Conservation (phyloP, 495 filamentous ascomycete species). For the Hypoxylon crocopeplum region DNA sequence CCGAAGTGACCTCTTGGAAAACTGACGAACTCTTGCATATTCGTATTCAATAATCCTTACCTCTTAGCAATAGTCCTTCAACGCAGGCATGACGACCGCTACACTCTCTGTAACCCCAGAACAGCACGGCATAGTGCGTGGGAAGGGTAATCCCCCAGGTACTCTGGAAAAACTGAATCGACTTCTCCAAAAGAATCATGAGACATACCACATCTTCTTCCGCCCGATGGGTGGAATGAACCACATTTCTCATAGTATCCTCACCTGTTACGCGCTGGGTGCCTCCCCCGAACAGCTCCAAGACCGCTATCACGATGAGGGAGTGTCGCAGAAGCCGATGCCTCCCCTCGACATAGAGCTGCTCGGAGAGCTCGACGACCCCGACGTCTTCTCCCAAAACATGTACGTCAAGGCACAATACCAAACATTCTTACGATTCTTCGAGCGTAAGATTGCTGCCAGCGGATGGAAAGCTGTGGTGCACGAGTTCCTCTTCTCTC, state of each 20-base stretch:
- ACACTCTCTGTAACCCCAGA: too few relatives aligned
- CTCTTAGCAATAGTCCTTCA: too few relatives aligned
- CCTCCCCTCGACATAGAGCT: conserved; percentile 29
- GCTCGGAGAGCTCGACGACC: conserved; percentile 38
- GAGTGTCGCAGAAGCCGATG: conserved; percentile 36
- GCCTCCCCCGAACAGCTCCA: conserved; percentile 36
- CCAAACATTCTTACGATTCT: conserved; percentile 45
- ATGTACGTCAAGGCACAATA: conserved; percentile 42
- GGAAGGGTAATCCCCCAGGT: too few relatives aligned
- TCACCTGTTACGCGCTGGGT: conserved; percentile 42
- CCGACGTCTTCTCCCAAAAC: conserved; percentile 30
- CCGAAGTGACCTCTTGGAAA: too few relatives aligned
- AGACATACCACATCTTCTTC: conserved; percentile 44
- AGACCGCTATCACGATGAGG: conserved; percentile 38
- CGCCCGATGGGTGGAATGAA: conserved; percentile 35
- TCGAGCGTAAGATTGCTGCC: conserved; percentile 43
- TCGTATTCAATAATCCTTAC: too few relatives aligned
- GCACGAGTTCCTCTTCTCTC: conserved; percentile 42
- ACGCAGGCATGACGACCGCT: too few relatives aligned
- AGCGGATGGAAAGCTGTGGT: conserved; percentile 42
- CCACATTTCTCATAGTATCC: conserved; percentile 46
- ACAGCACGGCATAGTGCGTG: too few relatives aligned
- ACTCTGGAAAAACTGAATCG: too few relatives aligned
- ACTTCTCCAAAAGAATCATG: conserved; percentile 70
- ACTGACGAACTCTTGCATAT: too few relatives aligned